Evolutionary conservation across 257 asterid species (phyloP).

Genomic region (Catharanthus roseus): DNA sequence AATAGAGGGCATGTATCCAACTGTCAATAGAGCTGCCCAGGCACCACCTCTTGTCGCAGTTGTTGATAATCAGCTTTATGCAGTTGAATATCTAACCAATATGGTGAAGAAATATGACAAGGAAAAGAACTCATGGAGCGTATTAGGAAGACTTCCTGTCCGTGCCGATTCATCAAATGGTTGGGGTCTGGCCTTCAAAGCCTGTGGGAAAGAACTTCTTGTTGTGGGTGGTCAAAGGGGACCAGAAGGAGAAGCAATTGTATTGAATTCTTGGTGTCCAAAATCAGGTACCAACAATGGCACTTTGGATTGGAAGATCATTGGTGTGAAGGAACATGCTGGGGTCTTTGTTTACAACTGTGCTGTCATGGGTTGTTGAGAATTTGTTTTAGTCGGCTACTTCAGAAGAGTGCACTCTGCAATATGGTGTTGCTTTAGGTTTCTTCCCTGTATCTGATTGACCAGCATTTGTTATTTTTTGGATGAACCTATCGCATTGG

Average conservation of each 20-base stretch:
- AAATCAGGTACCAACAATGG: conserved; percentile 46
- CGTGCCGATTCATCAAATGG: conserved; percentile 80
- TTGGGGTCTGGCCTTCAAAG: conserved; percentile 91
- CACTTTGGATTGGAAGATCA: conserved; percentile 61
- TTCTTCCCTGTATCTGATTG: conserved; percentile 23
- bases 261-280: conserved; percentile 67
- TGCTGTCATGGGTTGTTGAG: conserved; percentile 81
- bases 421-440: conserved; percentile 27
- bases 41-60: conserved; percentile 97
- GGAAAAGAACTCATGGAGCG: conserved; percentile 55
- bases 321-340: conserved; percentile 75
- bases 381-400: conserved; percentile 18
- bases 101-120: conserved; percentile 74
- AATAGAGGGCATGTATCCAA: conserved; percentile 74
- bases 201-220: conserved; percentile 63
- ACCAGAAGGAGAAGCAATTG: conserved; percentile 83
- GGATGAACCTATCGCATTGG: conserved; percentile 20
- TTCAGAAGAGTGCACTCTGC: conserved; percentile 15
- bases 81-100: conserved; percentile 70
- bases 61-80: conserved; percentile 62
- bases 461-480: conserved; percentile 36
- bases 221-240: conserved; percentile 92
- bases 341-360: conserved; percentile 87
- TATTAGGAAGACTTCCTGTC: conserved; percentile 78
- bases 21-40: conserved; percentile 73